A percentile compares a stretch with the other conserved stretches of the same genome.
phyloP scores from a whole-genome alignment of 139 green algal genomes.

The Asterochloris sp. region DNA sequence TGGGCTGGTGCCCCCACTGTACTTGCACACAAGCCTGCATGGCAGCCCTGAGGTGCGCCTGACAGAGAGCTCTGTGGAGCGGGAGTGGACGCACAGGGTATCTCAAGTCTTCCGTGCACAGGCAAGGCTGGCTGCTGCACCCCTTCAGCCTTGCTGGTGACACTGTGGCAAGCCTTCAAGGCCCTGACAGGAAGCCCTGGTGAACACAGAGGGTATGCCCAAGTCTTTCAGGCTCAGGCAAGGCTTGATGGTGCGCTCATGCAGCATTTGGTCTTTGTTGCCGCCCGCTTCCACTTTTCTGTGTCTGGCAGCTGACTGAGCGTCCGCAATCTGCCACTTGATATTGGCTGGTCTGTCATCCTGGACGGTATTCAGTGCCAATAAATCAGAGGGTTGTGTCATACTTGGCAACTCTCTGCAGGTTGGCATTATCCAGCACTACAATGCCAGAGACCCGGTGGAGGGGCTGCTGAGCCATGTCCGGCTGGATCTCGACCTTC shows the following conservation, averaged over 20 bases:
- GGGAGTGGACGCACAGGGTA: conserved; percentile 41
- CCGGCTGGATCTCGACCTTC: conserved; percentile 4
- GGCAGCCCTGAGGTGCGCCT: conserved; percentile 9
- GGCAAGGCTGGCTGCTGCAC: background rate
- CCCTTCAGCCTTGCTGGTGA: background rate
- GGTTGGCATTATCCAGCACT: conserved; percentile 30
- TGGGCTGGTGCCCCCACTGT: conserved; percentile 48
- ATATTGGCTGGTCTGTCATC: too few relatives aligned
- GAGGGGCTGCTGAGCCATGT: conserved; percentile 33
- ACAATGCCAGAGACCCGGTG: conserved; percentile 36
- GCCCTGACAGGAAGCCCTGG: too few relatives aligned
- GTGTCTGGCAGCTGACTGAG: background rate
- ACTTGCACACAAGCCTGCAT: conserved; percentile 37
- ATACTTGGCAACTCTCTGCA: conserved; percentile 4
- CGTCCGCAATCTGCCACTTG: background rate
- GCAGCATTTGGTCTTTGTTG: too few relatives aligned
- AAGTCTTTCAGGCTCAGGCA: background rate
- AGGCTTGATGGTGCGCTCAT: too few relatives aligned
- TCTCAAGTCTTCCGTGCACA: conserved; percentile 29
- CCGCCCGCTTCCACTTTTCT: too few relatives aligned
- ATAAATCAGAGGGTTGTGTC: background rate
- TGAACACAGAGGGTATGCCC: too few relatives aligned
- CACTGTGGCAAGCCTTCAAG: too few relatives aligned
- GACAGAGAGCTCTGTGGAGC: conserved; percentile 29
- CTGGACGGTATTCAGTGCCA: too few relatives aligned